phyloP scores from a whole-genome alignment of 2,329 filamentous ascomycete species.

The Metarhizium guizhouense region DNA sequence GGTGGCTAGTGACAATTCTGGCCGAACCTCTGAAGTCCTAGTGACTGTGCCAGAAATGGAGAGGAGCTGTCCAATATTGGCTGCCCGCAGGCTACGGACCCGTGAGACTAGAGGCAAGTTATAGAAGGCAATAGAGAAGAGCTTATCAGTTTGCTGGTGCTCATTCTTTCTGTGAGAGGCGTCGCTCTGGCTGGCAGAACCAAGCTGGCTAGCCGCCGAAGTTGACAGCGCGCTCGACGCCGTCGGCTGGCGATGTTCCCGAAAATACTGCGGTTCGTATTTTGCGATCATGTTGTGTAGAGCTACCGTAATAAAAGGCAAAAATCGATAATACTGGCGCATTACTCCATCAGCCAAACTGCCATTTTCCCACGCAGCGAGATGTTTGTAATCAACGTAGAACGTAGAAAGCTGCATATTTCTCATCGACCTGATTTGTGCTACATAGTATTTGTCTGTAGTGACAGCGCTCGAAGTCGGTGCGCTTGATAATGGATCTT shows the following conservation, averaged over 20 bases:
- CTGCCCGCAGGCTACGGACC: slow-evolving; percentile 75
- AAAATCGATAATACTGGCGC: slow-evolving; percentile 87
- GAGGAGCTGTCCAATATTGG: slow-evolving; percentile 83
- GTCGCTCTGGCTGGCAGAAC: slow-evolving; percentile 55
- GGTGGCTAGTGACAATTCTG: slow-evolving; percentile 84
- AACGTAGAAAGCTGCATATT: slow-evolving; percentile 71
- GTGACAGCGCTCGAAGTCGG: slow-evolving; percentile 62
- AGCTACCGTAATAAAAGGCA: slow-evolving; percentile 81
- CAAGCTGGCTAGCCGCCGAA: slow-evolving; percentile 54
- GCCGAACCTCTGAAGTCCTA: slow-evolving; percentile 90
- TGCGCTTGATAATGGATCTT: slow-evolving; percentile 56
- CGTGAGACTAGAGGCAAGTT: slow-evolving; percentile 82
- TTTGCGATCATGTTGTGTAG: slow-evolving; percentile 91
- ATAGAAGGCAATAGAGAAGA: slow-evolving; percentile 90
- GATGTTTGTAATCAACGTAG: slow-evolving; percentile 80
- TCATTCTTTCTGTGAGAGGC: slow-evolving; percentile 70
- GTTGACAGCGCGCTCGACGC: slow-evolving; percentile 64
- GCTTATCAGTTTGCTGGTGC: slow-evolving; percentile 93
- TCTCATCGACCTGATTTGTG: slow-evolving; percentile 71
- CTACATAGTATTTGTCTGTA: slow-evolving; percentile 77
- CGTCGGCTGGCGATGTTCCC: slow-evolving; percentile 79
- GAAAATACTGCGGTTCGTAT: slow-evolving; percentile 89
- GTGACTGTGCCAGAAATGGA: slow-evolving; percentile 97
- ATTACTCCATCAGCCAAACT: slow-evolving; percentile 79
- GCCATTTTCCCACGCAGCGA: slow-evolving; percentile 67